These are phyloP conservation scores for Thielaviopsis punctulata DNA, from an alignment of 2,329 filamentous ascomycete species.

Conservation along the genomic window DNA sequence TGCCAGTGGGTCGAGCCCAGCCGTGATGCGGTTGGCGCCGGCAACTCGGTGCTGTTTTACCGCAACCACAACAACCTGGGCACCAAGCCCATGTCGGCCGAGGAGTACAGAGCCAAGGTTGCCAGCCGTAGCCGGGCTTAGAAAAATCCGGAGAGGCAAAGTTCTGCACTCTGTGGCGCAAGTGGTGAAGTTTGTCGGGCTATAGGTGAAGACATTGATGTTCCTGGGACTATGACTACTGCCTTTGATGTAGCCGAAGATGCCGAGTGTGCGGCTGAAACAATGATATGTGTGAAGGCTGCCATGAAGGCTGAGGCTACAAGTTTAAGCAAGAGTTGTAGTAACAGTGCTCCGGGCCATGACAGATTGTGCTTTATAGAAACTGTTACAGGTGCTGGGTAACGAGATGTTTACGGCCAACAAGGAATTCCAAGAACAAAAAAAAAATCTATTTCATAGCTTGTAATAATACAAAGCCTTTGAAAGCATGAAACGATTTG, in stretches of 20 bases:
- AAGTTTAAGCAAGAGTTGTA: neutral
- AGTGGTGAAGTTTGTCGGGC: neutral
- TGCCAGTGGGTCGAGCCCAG: constrained; percentile 98
- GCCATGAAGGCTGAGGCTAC: too few relatives aligned
- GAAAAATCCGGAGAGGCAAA: neutral
- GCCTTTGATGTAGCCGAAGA: too few relatives aligned
- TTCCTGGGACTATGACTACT: neutral
- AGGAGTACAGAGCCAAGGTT: constrained; percentile 2
- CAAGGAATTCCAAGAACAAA: neutral
- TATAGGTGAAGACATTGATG: neutral
- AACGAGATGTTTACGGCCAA: neutral
- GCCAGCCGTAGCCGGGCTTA: neutral
- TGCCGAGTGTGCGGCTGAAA: neutral
- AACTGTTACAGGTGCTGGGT: neutral
- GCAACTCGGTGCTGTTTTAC: constrained; percentile 81
- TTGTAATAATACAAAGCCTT: neutral
- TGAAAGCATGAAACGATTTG: neutral
- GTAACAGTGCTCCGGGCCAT: neutral
- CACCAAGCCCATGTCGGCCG: constrained; percentile 22
- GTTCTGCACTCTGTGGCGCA: neutral
- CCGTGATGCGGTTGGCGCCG: constrained; percentile 60
- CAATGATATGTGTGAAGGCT: too few relatives aligned
- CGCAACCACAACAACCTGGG: constrained; percentile 85
- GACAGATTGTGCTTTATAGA: neutral
- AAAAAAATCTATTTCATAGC: neutral